Percentiles rank a stretch among this genome's conserved stretches.
These are phyloP conservation scores for Albophoma yamanashiensis DNA, from an alignment of 2,329 filamentous ascomycete species.

Conservation along the genomic window DNA sequence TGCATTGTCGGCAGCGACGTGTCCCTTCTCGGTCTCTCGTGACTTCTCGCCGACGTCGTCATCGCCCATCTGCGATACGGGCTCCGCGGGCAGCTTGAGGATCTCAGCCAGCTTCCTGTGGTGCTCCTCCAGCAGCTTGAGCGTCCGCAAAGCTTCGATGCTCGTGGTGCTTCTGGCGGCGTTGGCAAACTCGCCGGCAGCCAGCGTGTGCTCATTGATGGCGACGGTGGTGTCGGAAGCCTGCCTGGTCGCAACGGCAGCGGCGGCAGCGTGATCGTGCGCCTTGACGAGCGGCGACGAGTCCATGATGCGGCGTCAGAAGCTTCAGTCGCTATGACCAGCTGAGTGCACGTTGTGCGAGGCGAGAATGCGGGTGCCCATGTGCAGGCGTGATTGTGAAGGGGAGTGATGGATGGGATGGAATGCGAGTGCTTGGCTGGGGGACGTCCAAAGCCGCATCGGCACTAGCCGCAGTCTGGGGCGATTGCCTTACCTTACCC, in stretches of 20 bases:
- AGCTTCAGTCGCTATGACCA: neutral
- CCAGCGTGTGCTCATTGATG: slow-evolving; percentile 77
- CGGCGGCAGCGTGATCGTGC: slow-evolving; percentile 80
- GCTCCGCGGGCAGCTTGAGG: slow-evolving; percentile 55
- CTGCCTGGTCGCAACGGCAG: slow-evolving; percentile 66
- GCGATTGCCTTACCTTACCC: neutral
- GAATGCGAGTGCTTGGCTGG: neutral
- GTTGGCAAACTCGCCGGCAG: slow-evolving; percentile 79
- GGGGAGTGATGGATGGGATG: neutral
- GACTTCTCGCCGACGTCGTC: slow-evolving; percentile 9
- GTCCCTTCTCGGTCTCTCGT: slow-evolving; percentile 15
- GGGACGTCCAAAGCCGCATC: neutral
- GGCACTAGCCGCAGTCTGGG: neutral
- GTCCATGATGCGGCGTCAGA: slow-evolving; percentile 18
- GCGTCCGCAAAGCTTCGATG: slow-evolving; percentile 67
- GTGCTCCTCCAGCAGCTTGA: slow-evolving; percentile 78
- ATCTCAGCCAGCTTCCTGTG: slow-evolving; percentile 76
- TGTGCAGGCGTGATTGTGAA: neutral
- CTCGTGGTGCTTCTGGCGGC: slow-evolving; percentile 62
- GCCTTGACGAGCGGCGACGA: slow-evolving; percentile 45
- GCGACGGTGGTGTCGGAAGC: slow-evolving; percentile 69
- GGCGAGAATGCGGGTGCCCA: neutral
- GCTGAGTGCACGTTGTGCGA: neutral
- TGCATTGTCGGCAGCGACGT: neutral
- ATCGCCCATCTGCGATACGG: slow-evolving; percentile 21